Percentiles rank a stretch among this genome's conserved stretches.
Evolutionary conservation across 2,329 filamentous ascomycete genomes (phyloP).

Genomic region (Pseudogymnoascus sp.): DNA sequence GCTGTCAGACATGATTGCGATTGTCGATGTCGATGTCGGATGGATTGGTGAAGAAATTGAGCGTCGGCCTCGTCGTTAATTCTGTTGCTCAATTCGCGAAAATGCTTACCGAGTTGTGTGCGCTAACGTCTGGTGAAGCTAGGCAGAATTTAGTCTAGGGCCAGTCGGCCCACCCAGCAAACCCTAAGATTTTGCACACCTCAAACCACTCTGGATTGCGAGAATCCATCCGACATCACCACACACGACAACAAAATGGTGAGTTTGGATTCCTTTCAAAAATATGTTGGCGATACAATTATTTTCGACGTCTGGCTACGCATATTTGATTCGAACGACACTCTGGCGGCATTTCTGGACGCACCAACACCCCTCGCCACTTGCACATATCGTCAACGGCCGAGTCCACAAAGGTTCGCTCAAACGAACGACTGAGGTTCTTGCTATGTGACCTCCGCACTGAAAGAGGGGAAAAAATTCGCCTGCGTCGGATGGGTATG

Average conservation of each 20-base stretch:
- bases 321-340: constrained; percentile 9
- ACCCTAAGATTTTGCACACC: constrained; percentile 11
- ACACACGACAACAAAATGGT: constrained; percentile 12
- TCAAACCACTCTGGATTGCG: constrained; percentile 8
- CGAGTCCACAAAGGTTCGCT: not conserved
- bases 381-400: not conserved
- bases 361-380: constrained; percentile 6
- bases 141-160: constrained; percentile 10
- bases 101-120: constrained; percentile 12
- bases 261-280: constrained; percentile 9
- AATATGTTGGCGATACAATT: constrained; percentile 3
- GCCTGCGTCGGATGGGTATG: not conserved
- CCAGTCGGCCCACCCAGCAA: constrained; percentile 8
- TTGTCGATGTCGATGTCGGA: constrained; percentile 17
- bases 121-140: not conserved
- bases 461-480: not conserved
- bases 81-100: constrained; percentile 12
- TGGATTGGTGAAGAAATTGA: constrained; percentile 14
- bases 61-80: constrained; percentile 12
- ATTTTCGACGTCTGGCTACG: constrained; percentile 7
- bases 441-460: not conserved
- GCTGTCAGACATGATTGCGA: constrained; percentile 79
- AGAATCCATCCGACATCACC: constrained; percentile 11
- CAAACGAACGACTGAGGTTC: constrained; percentile 1
- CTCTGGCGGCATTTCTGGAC: constrained; percentile 4